Base-by-base conservation (phyloP, 306 rosid species). In the Lupinus albus region DNA sequence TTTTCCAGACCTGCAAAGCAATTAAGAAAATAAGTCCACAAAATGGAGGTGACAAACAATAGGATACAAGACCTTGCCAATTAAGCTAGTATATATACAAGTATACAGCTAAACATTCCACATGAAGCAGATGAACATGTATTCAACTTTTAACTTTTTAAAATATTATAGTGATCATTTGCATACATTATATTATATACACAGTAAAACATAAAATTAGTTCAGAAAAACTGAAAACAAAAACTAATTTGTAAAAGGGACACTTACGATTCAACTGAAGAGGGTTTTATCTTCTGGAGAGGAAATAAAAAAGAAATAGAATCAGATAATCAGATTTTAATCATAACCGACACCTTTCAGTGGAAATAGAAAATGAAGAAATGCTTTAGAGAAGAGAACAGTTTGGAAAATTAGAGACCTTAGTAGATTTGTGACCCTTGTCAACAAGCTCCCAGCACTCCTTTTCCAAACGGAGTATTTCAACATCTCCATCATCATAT, bases 221-320 rank as follows among this genome's bases (percentile, higher is more conserved):
- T 10, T 11, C 20, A 5, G 48, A 17, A 15, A 67, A 20, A 61
- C 45, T 42, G 17, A 61, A 67, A 52, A 36, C 28, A 55, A 63
- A 47, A 42, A 39, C 18, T 16, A 71, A 48, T 49, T 54, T 68
- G 56, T 58, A 64, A 61, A 72, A 53, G 58, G 57, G 39, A 76
- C 47, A 83, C 92, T 87, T 84, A 90, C 97, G 4, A 62, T 79
- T 79, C 86, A 70, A 51, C 78, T 11, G 87, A 81, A 41, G 85
- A 79, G 67, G 75, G 72, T 65, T 80, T 88, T 44, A 67, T 71
- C 83, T 86, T 94, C 99, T 90, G 97, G 15, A 70, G 70, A 81
- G 62, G 45, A 71, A 71, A 38, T 36, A 0, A n/a, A 17, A 81
- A 53, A 50, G 49, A 48, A 58, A 47, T 35, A 13, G 39, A 44